Evolutionary conservation across 495 filamentous ascomycete genomes (phyloP).

Genomic region (Articulospora tetracladia): DNA sequence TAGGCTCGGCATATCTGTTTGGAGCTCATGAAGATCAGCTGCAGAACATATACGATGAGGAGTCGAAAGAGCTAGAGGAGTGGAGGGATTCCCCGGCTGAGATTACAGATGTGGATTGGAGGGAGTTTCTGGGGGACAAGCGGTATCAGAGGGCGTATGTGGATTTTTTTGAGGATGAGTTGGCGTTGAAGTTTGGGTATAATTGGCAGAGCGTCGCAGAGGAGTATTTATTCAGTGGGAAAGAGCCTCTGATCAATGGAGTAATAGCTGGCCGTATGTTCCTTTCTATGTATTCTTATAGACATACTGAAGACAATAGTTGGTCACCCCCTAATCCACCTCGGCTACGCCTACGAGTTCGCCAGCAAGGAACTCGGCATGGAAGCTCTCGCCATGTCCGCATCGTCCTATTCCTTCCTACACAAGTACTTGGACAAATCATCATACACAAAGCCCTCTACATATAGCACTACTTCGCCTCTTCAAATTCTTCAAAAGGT

Average conservation of each 20-base stretch:
- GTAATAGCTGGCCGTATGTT: conserved; percentile 73
- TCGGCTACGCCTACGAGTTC: conserved; percentile 85
- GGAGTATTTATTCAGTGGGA: conserved; percentile 71
- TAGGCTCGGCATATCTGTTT: conserved; percentile 79
- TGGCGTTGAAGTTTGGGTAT: conserved; percentile 69
- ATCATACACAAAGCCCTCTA: conserved; percentile 54
- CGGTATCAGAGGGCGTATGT: conserved; percentile 85
- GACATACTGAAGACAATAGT: conserved; percentile 44
- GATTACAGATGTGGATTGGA: conserved; percentile 79
- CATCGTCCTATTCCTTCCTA: conserved; percentile 67
- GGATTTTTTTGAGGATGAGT: conserved; percentile 87
- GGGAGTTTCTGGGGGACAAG: conserved; percentile 70
- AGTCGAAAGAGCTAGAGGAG: conserved; percentile 65
- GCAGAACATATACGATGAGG: conserved; percentile 72
- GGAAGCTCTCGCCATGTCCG: conserved; percentile 70
- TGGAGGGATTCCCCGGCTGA: conserved; percentile 86
- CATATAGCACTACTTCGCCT: conserved; percentile 49
- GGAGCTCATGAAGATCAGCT: conserved; percentile 71
- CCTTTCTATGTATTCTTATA: conserved; percentile 7
- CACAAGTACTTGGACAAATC: conserved; percentile 78
- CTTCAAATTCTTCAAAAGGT: conserved; percentile 66
- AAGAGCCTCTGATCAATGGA: conserved; percentile 73
- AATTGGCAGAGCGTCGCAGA: conserved; percentile 77
- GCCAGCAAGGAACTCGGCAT: conserved; percentile 74
- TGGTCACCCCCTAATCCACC: conserved; percentile 83